Conservation (phyloP, 345 rosid genomes). For the Mercurialis annua region DNA sequence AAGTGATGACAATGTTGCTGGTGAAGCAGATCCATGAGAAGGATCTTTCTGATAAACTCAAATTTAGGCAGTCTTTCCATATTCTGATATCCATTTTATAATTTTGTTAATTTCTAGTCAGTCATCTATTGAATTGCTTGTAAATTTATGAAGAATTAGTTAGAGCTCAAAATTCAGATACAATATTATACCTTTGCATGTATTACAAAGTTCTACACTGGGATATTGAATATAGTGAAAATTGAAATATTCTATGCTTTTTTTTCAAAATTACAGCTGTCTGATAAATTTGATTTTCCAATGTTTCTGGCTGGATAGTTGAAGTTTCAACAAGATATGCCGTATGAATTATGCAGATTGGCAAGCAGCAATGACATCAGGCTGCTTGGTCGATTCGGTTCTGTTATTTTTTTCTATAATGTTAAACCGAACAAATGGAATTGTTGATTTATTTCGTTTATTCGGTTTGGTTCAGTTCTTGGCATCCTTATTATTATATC, state of each 20-base stretch:
- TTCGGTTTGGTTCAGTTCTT: no score
- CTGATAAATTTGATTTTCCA: background rate
- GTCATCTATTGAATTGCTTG: constrained; percentile 7
- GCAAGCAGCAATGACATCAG: background rate
- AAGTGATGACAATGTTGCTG: constrained; percentile 32
- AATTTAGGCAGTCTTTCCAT: background rate
- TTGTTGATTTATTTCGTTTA: no score
- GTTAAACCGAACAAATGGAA: no score
- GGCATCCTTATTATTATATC: no score
- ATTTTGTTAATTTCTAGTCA: background rate
- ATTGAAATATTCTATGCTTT: background rate
- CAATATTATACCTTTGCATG: constrained; percentile 11
- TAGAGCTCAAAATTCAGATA: constrained; percentile 5
- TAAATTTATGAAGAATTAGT: constrained; percentile 21
- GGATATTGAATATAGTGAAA: constrained; percentile 4
- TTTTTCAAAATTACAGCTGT: background rate
- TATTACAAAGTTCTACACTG: constrained; percentile 4
- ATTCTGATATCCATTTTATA: background rate
- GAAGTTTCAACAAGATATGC: background rate
- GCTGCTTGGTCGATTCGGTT: no score
- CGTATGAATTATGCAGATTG: background rate
- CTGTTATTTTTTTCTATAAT: no score
- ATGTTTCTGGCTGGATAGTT: background rate
- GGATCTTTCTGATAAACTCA: background rate
- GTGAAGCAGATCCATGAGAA: constrained; percentile 33